Base-by-base conservation (phyloP, 2,329 filamentous ascomycete species). In the Penicillium sp. region DNA sequence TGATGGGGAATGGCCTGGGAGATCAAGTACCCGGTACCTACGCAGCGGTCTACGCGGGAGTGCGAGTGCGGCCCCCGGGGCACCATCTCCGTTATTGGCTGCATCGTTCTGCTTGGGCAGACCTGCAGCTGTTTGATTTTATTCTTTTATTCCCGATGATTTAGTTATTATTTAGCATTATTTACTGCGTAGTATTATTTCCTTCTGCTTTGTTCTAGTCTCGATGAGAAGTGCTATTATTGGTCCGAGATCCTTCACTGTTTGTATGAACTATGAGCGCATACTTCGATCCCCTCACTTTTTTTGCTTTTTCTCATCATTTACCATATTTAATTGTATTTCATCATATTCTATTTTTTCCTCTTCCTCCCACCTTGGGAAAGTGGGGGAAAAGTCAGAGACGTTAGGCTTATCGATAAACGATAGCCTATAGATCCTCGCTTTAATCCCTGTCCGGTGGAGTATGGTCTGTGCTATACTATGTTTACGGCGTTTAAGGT, bases 21-120 rank as follows among this genome's bases (percentile, higher is more conserved):
- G 53, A 55, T 50, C 51, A 58, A 53, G 56, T 58, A 58, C 40
- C 29, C 27, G 48, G 55, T 59, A 61, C 57, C 31, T 36, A 48
- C 48, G 32, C 44, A 56, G 58, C 46, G 50, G 58, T 59, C 54
- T 57, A 42, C 54, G 54, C 57, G 55, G 50, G 48, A 58, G 47
- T 56, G 43, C 29, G 14, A 53, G 49, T 38, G 47, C 50, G 51
- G 42, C 41, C 29, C 49, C 40, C 47, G 36, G 31, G 8, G 48
- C 45, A 32, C 14, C 18, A 16, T 49, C 32, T 48, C 48, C 46
- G 39, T 49, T 47, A 63, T 61, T 60, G 67, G 57, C 93, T 93
- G 80, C 92, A 89, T 81, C 88, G 90, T 88, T 96, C 96, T 45
- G 83, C 91, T 63, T 62, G 60, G 60, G 60, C 60, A 62, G 54